Conservation (phyloP, 176 grass and related monocot genomes). For the Rhipidocladum racemiflorum region DNA sequence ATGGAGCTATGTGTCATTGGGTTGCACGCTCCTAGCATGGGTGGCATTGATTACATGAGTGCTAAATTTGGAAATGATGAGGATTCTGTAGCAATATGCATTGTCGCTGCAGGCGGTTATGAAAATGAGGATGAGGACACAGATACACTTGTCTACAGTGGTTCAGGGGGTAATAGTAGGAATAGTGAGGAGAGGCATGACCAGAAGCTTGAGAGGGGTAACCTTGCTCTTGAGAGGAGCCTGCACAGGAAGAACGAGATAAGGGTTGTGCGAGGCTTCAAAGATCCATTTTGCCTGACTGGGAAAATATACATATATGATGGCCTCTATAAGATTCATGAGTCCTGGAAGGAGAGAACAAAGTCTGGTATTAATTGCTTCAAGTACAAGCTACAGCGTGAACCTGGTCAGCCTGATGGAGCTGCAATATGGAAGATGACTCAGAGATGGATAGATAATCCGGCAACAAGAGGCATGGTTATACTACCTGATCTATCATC, state of each 20-base stretch:
- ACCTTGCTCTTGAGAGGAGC: slow-evolving; percentile 80
- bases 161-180: slow-evolving; percentile 61
- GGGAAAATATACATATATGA: slow-evolving; percentile 82
- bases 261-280: slow-evolving; percentile 68
- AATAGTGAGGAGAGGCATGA: slow-evolving; percentile 53
- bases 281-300: slow-evolving; percentile 38
- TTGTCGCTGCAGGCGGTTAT: slow-evolving; percentile 72
- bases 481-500: slow-evolving; percentile 58
- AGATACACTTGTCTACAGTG: slow-evolving; percentile 67
- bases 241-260: slow-evolving; percentile 62
- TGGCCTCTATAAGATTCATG: slow-evolving; percentile 73
- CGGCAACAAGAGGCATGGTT: slow-evolving; percentile 54
- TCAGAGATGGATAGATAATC: slow-evolving; percentile 59
- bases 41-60: slow-evolving; percentile 71
- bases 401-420: slow-evolving; percentile 59
- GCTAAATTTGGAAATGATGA: slow-evolving; percentile 44
- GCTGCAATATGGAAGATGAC: slow-evolving; percentile 56
- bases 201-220: slow-evolving; percentile 76
- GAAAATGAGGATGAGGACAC: slow-evolving; percentile 67
- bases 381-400: slow-evolving; percentile 62
- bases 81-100: slow-evolving; percentile 57
- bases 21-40: slow-evolving; percentile 60
- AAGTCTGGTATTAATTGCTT: slow-evolving; percentile 59
- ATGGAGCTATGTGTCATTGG: slow-evolving; percentile 72
- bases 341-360: slow-evolving; percentile 60